Conservation (phyloP, 2,329 filamentous ascomycete genomes). For the Orbilia oligospora region DNA sequence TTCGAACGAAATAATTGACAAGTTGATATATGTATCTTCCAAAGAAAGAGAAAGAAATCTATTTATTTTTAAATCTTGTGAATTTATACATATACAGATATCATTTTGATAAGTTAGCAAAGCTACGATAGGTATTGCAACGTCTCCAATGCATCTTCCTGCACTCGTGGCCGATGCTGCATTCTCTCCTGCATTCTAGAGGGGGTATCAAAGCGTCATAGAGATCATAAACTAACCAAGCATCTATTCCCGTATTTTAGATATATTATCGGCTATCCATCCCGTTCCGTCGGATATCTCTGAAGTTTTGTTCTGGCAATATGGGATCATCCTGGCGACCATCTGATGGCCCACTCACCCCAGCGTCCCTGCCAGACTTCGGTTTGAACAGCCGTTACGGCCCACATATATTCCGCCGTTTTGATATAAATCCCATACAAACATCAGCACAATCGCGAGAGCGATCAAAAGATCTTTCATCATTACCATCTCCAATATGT, state of each 20-base stretch:
- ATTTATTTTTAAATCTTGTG: too few relatives aligned
- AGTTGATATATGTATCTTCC: too few relatives aligned
- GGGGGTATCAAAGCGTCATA: background rate
- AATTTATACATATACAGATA: too few relatives aligned
- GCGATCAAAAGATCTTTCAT: slow-evolving; percentile 9
- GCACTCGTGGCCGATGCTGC: too few relatives aligned
- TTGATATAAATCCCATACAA: background rate
- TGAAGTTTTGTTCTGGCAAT: background rate
- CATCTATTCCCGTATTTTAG: background rate
- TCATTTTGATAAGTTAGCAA: background rate
- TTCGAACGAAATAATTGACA: too few relatives aligned
- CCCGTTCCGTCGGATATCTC: background rate
- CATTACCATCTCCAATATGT: slow-evolving; percentile 14
- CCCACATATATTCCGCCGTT: slow-evolving; percentile 18
- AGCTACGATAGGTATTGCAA: background rate
- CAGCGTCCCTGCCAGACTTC: background rate
- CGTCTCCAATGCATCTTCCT: background rate
- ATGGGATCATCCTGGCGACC: slow-evolving; percentile 17
- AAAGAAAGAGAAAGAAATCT: too few relatives aligned
- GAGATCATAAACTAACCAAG: background rate
- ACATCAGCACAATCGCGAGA: slow-evolving; percentile 17
- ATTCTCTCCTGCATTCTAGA: too few relatives aligned
- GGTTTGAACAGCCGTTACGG: slow-evolving; percentile 25
- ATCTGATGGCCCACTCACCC: background rate
- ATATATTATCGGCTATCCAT: background rate